These are phyloP conservation scores for Candida sanyaensis DNA, from an alignment of 1,139 yeast species.

Conservation along the genomic window DNA sequence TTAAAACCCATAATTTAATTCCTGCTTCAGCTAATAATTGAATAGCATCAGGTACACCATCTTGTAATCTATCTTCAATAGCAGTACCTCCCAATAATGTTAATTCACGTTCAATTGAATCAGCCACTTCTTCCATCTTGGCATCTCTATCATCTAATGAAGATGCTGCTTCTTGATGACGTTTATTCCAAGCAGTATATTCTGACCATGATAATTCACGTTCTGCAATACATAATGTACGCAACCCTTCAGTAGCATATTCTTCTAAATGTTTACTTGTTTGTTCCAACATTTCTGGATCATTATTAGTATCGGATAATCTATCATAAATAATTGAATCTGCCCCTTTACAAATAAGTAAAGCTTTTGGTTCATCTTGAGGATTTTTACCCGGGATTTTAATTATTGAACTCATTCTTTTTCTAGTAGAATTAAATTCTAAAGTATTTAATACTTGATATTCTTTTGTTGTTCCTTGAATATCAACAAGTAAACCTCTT, in stretches of 20 bases:
- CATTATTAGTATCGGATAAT: slow-evolving; percentile 35
- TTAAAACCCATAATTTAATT: slow-evolving; percentile 51
- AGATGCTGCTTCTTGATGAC: slow-evolving; percentile 44
- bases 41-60: slow-evolving; percentile 54
- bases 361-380: slow-evolving; percentile 38
- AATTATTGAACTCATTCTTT: slow-evolving; percentile 89
- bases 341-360: slow-evolving; percentile 51
- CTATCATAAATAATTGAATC: slow-evolving; percentile 48
- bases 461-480: slow-evolving; percentile 45
- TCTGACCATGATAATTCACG: slow-evolving; percentile 45
- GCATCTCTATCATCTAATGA: slow-evolving; percentile 46
- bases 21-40: slow-evolving; percentile 48
- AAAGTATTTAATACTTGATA: slow-evolving; percentile 52
- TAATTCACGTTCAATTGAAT: slow-evolving; percentile 47
- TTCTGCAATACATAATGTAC: slow-evolving; percentile 51
- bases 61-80: slow-evolving; percentile 52
- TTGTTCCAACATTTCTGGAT: slow-evolving; percentile 28
- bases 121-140: slow-evolving; percentile 49
- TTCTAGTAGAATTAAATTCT: slow-evolving; percentile 56
- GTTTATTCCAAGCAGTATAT: slow-evolving; percentile 44
- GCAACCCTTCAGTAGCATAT: slow-evolving; percentile 49
- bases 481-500: slow-evolving; percentile 42
- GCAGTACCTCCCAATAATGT: slow-evolving; percentile 53
- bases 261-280: slow-evolving; percentile 46
- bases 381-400: slow-evolving; percentile 47